Base-by-base conservation (phyloP, 495 filamentous ascomycete species). In the Podospora bellae-mahoneyi region DNA sequence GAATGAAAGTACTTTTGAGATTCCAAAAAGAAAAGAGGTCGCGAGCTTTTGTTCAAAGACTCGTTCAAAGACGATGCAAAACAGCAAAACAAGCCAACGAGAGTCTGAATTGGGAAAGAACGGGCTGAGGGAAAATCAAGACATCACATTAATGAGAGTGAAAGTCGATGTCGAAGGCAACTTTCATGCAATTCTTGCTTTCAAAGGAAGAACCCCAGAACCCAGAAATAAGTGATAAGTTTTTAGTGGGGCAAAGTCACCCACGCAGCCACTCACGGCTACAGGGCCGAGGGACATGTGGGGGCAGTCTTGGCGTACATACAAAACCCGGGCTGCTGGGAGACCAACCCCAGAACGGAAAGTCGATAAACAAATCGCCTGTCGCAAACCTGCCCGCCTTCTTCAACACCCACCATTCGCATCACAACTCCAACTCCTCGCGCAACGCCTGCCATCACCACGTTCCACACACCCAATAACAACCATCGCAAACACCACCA, bases 281-380 rank as follows among this genome's bases (percentile, higher is more conserved):
- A 20, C 18, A 0, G 23, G 16, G 0, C 23, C 19, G 9, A 27
- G 61, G 61, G 4, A 3, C 3, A 63, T 19, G 61, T 44, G 61
- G 61, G 61, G 27, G 61, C 30, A 18, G 34, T 65, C 60, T 71
- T 68, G 69, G 69, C 69, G 1, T 48, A 48, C 39, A 23, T 20
- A n/a, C 6, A 60, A 34, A 62, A 60, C 34, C 68, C 23, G 23
- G 39, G 39, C 39, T 48, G 39, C 73, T 67, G 63, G 73, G 71
- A 72, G 71, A 70, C 71, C 70, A 71, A 44, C 28, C 64, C 66
- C 27, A 66, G 34, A 20, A 57, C 20, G 55, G 66, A 68, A 60
- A 64, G 48, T 30, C 30, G 57, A 61, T 72, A 73, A 73, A 73
- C 72, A 73, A 69, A 64, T 57, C 27, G 7, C 62, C 19, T 27